Evolutionary conservation across 148 eudicot species (phyloP).

Genomic region (Heliosperma pusillum): DNA sequence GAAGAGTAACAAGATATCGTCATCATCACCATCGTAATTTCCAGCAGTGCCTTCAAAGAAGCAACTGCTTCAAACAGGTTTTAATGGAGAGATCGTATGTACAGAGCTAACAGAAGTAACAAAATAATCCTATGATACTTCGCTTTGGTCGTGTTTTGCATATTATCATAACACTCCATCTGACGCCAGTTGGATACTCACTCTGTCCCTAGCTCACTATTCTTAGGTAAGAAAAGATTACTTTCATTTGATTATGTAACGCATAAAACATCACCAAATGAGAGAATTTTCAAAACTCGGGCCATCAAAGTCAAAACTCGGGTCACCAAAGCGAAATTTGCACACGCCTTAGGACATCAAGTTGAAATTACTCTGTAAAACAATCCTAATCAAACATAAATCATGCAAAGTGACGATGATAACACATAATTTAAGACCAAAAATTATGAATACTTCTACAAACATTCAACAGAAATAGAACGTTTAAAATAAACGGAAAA

Average conservation of each 20-base stretch:
- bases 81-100: background rate
- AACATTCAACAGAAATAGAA: background rate
- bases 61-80: background rate
- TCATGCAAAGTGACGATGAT: background rate
- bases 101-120: too few species aligned
- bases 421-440: background rate
- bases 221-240: background rate
- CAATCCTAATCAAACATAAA: too few species aligned
- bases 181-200: too few species aligned
- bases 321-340: too few species aligned
- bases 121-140: too few species aligned
- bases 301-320: background rate
- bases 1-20: too few species aligned
- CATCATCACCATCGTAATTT: background rate
- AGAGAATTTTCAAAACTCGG: background rate
- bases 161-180: too few species aligned
- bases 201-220: too few species aligned
- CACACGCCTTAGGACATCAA: too few species aligned
- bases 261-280: background rate
- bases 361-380: too few species aligned
- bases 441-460: too few species aligned
- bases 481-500: background rate
- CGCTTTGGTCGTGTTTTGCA: too few species aligned
- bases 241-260: background rate
- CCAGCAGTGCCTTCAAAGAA: background rate